These are phyloP conservation scores for Fomitopsis pinicola DNA, from an alignment of 1,284 basidiomycete species.

Conservation along the genomic window DNA sequence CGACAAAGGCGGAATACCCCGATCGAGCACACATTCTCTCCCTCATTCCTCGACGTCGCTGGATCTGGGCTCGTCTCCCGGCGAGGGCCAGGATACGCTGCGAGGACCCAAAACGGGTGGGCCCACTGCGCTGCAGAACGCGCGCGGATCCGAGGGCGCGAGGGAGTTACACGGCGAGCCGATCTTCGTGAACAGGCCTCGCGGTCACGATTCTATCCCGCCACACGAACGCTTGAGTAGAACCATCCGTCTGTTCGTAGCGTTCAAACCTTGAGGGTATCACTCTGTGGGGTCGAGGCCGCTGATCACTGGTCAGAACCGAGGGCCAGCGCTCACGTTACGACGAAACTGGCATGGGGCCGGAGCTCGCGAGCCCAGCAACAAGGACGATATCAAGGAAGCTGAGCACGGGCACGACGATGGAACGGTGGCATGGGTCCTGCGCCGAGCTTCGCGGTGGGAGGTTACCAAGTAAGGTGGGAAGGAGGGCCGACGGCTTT, in stretches of 20 bases:
- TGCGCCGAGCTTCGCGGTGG: background rate
- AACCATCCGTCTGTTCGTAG: slow-evolving; percentile 51
- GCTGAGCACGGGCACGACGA: background rate
- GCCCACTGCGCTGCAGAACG: background rate
- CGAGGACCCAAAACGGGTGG: background rate
- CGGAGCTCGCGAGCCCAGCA: background rate
- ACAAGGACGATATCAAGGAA: background rate
- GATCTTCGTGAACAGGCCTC: background rate
- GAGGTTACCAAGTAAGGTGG: background rate
- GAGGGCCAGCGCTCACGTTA: background rate
- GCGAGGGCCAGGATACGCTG: background rate
- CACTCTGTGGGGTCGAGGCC: background rate
- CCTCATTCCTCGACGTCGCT: background rate
- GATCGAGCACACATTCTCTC: background rate
- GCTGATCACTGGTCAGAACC: background rate
- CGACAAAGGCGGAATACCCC: background rate
- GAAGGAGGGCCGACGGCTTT: background rate
- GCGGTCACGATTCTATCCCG: slow-evolving; percentile 7
- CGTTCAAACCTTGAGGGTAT: slow-evolving; percentile 40
- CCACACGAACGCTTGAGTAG: slow-evolving; percentile 41
- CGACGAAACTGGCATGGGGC: background rate
- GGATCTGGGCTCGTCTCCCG: background rate
- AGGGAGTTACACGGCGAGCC: slow-evolving; percentile 2
- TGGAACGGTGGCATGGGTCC: background rate
- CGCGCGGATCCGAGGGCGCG: background rate